phyloP scores from a whole-genome alignment of 2,329 filamentous ascomycete species.

The Microascus cirrosus region DNA sequence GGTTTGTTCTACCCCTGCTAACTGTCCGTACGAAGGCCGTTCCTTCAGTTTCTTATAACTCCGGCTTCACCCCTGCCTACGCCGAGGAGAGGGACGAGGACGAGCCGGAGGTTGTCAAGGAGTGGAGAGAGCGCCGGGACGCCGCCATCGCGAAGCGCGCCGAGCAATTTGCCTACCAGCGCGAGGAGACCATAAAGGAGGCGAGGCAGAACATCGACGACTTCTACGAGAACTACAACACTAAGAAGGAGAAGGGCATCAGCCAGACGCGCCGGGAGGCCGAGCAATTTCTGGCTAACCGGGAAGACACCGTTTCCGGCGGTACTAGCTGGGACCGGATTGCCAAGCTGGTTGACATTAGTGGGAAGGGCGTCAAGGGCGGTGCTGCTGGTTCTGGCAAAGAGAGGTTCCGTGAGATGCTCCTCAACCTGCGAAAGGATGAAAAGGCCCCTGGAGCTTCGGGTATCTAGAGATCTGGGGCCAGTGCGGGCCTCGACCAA shows the following conservation, averaged over 20 bases:
- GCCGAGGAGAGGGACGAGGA: slow-evolving; percentile 51
- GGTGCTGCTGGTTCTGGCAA: slow-evolving; percentile 87
- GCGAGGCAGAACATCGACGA: slow-evolving; percentile 94
- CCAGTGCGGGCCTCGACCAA: neutral
- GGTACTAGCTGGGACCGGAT: slow-evolving; percentile 99
- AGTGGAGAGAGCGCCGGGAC: slow-evolving; percentile 88
- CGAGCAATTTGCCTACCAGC: slow-evolving; percentile 72
- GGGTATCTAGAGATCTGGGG: slow-evolving; percentile 35
- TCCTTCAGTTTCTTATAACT: slow-evolving; percentile 50
- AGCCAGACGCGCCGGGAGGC: slow-evolving; percentile 83
- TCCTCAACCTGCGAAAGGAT: slow-evolving; percentile 83
- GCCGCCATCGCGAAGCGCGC: slow-evolving; percentile 73
- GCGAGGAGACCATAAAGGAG: slow-evolving; percentile 75
- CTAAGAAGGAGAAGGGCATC: slow-evolving; percentile 90
- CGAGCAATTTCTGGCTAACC: slow-evolving; percentile 77
- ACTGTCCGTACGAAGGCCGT: slow-evolving; percentile 30
- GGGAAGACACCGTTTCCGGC: slow-evolving; percentile 87
- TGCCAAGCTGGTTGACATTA: slow-evolving; percentile 92
- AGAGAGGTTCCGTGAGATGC: slow-evolving; percentile 86
- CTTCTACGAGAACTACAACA: slow-evolving; percentile 99
- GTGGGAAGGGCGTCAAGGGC: slow-evolving; percentile 80
- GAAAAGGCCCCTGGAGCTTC: slow-evolving; percentile 67
- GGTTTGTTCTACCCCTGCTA: slow-evolving; percentile 63
- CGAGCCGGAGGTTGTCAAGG: slow-evolving; percentile 78
- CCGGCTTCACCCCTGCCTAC: slow-evolving; percentile 42